These are phyloP conservation scores for Primulina tabacum DNA, from an alignment of 257 asterid species.

Conservation along the genomic window DNA sequence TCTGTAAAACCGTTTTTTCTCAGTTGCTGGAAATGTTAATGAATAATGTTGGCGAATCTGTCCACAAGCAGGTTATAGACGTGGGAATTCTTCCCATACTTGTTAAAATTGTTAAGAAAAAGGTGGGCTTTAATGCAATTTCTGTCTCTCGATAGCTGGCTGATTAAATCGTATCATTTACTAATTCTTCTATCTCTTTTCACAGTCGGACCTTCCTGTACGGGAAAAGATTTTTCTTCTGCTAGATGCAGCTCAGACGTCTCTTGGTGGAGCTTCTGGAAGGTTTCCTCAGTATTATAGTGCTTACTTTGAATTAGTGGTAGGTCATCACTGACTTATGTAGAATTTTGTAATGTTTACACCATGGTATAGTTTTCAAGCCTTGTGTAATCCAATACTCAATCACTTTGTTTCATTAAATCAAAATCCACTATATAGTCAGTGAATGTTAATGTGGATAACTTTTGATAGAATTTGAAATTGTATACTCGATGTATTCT, in stretches of 20 bases:
- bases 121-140: constrained; percentile 41
- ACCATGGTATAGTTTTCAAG: neutral
- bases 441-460: constrained; percentile 13
- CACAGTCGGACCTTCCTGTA: constrained; percentile 73
- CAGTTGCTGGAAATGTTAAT: constrained; percentile 98
- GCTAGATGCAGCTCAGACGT: constrained; percentile 93
- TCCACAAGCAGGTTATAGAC: constrained; percentile 89
- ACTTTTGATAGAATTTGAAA: neutral
- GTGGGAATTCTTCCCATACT: constrained; percentile 68
- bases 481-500: neutral
- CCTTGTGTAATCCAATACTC: constrained; percentile 3
- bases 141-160: constrained; percentile 5
- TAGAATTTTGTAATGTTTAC: neutral
- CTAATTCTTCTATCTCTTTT: constrained; percentile 15
- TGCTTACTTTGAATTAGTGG: constrained; percentile 96
- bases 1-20: constrained; percentile 22
- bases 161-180: constrained; percentile 17
- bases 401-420: constrained; percentile 1
- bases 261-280: constrained; percentile 95
- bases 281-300: constrained; percentile 84
- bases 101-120: constrained; percentile 89
- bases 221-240: constrained; percentile 87
- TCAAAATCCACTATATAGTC: neutral
- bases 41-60: constrained; percentile 86
- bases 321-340: constrained; percentile 31